These are phyloP conservation scores for Rhytidhysteron rufulum DNA, from an alignment of 2,329 filamentous ascomycete species.

Conservation along the genomic window DNA sequence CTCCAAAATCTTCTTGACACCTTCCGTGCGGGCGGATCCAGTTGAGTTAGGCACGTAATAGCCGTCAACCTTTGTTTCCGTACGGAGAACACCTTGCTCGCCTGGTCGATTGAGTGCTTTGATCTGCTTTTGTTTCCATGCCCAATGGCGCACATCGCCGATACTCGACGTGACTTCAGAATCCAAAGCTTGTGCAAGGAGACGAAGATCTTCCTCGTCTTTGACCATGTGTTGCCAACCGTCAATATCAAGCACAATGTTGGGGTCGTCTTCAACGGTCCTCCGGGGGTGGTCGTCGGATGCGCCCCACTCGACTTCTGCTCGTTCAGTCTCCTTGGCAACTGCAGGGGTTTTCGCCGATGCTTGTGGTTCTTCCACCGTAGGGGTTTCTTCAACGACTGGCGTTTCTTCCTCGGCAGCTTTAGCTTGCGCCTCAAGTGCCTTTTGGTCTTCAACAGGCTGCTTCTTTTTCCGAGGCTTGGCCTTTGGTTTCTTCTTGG, in stretches of 20 bases:
- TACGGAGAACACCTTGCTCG: conserved; percentile 50
- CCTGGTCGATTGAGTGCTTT: conserved; percentile 63
- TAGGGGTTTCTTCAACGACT: conserved; percentile 36
- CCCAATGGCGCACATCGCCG: conserved; percentile 60
- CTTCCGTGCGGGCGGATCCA: conserved; percentile 86
- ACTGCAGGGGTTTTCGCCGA: conserved; percentile 26
- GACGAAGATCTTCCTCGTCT: conserved; percentile 63
- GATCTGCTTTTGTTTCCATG: conserved; percentile 69
- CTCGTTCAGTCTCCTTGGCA: conserved; percentile 35
- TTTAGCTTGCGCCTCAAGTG: conserved; percentile 47
- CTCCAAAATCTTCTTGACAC: conserved; percentile 91
- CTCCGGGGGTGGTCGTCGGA: conserved; percentile 57
- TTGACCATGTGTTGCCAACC: conserved; percentile 67
- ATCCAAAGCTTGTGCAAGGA: conserved; percentile 51
- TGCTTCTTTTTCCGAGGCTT: conserved; percentile 81
- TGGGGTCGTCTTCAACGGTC: conserved; percentile 64
- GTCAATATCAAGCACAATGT: conserved; percentile 64
- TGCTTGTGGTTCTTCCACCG: conserved; percentile 20
- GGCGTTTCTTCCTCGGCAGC: conserved; percentile 33
- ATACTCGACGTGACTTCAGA: conserved; percentile 47
- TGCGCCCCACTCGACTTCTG: conserved; percentile 58
- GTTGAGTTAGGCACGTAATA: conserved; percentile 83
- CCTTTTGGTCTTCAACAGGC: conserved; percentile 64
- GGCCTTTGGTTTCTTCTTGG: conserved; percentile 47
- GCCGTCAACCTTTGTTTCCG: conserved; percentile 55